Percentiles rank a stretch among this genome's conserved stretches.
phyloP scores from a whole-genome alignment of 257 asterid species.

The Nicotiana paniculata region DNA sequence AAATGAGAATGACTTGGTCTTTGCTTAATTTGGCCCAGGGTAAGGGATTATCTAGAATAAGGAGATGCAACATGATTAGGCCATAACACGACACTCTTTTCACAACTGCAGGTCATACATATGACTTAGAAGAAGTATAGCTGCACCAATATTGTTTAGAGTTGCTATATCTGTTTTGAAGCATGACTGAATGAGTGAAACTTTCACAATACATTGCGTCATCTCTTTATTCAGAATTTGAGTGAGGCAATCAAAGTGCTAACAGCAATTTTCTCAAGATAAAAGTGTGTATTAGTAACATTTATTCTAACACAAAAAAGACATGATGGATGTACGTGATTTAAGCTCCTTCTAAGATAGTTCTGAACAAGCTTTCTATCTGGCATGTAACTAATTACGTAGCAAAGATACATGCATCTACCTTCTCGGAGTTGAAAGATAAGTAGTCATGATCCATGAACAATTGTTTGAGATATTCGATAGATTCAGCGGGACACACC shows the following conservation, averaged over 20 bases:
- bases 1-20: background rate
- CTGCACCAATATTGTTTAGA: background rate
- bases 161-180: background rate
- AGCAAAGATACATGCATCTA: conserved; percentile 16
- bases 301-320: background rate
- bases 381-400: background rate
- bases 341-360: background rate
- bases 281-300: background rate
- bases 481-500: conserved; percentile 47
- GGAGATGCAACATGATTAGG: background rate
- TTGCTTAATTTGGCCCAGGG: background rate
- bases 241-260: background rate
- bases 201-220: background rate
- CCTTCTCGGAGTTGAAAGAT: conserved; percentile 81
- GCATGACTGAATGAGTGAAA: background rate
- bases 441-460: conserved; percentile 55
- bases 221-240: background rate
- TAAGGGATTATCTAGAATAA: background rate
- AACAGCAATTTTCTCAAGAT: background rate
- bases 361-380: background rate
- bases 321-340: background rate
- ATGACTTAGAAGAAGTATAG: background rate
- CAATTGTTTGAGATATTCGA: conserved; percentile 45
- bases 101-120: background rate
- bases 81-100: background rate